Evolutionary conservation across 176 grass and related monocot genomes (phyloP).

Genomic region (Bolboschoenus planiculmis): DNA sequence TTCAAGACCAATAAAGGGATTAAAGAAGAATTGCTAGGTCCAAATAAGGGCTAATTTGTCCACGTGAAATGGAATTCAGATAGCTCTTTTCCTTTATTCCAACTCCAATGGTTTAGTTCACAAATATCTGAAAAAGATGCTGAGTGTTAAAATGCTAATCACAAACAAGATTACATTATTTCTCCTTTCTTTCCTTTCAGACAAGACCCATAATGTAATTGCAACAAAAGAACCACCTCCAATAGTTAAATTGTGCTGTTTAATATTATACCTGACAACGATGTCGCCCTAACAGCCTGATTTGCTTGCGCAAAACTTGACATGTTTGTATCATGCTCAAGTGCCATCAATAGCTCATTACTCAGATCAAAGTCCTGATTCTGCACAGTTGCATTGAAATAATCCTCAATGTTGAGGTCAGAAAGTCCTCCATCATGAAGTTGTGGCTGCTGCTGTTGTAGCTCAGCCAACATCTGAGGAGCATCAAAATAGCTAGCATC

Average conservation of each 20-base stretch:
- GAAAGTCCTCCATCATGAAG: slow-evolving; percentile 11
- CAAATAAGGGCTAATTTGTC: background rate
- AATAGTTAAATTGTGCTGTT: background rate
- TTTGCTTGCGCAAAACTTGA: slow-evolving; percentile 25
- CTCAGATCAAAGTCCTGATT: slow-evolving; percentile 33
- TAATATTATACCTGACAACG: slow-evolving; percentile 49
- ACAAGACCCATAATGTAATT: background rate
- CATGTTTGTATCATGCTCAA: slow-evolving; percentile 35
- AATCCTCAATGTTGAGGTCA: slow-evolving; percentile 41
- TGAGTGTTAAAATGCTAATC: background rate
- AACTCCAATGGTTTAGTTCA: background rate
- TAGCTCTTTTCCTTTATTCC: background rate
- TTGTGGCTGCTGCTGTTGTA: slow-evolving; percentile 18
- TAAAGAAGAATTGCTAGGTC: no score
- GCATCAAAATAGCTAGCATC: slow-evolving; percentile 54
- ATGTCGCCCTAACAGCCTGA: slow-evolving; percentile 32
- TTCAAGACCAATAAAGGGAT: no score
- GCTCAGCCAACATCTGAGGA: slow-evolving; percentile 36
- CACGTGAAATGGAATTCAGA: background rate
- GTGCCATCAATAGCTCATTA: slow-evolving; percentile 34
- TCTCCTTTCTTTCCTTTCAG: background rate
- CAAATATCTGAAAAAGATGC: background rate
- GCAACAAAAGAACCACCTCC: slow-evolving; percentile 4
- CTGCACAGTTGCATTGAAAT: slow-evolving; percentile 22
- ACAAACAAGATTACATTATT: background rate